Evolutionary conservation across 2,329 filamentous ascomycete genomes (phyloP).

Genomic region (Paecilomyces dactylethromorphus): DNA sequence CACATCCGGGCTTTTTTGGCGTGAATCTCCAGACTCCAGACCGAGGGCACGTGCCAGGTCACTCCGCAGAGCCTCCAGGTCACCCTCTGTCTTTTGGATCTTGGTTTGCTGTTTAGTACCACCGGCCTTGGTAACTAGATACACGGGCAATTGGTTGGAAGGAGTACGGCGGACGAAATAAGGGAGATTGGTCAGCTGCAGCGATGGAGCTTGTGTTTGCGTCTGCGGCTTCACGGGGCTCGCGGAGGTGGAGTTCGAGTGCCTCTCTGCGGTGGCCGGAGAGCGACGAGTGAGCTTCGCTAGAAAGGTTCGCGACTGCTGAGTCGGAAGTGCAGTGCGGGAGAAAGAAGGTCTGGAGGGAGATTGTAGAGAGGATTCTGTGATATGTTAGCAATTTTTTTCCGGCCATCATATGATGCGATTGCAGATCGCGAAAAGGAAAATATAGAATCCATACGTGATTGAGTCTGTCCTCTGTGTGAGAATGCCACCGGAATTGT

Average conservation of each 20-base stretch:
- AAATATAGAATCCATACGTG: conserved; percentile 21
- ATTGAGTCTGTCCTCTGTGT: conserved; percentile 10
- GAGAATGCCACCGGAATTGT: not conserved
- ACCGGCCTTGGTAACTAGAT: conserved; percentile 65
- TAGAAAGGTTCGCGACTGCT: conserved; percentile 30
- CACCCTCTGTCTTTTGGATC: conserved; percentile 73
- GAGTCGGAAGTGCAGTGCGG: conserved; percentile 12
- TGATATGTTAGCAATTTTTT: conserved; percentile 7
- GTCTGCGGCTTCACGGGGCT: conserved; percentile 5
- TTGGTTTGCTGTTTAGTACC: conserved; percentile 69
- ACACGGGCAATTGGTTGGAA: conserved; percentile 68
- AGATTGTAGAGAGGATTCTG: conserved; percentile 17
- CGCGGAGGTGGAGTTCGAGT: conserved; percentile 23
- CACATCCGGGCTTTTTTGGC: conserved; percentile 30
- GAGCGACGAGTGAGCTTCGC: conserved; percentile 30
- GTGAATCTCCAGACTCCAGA: conserved; percentile 43
- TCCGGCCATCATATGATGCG: not conserved
- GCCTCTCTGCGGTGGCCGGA: conserved; percentile 12
- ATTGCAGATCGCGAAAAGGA: conserved; percentile 2
- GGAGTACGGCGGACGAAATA: conserved; percentile 69
- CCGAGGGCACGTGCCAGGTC: conserved; percentile 57
- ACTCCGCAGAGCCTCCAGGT: conserved; percentile 55
- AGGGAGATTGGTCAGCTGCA: conserved; percentile 43
- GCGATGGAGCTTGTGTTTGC: conserved; percentile 6
- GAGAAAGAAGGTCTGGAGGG: conserved; percentile 10